A percentile compares a stretch with the other conserved stretches of the same genome.
phyloP scores from a whole-genome alignment of 257 asterid species.

The Fraxinus pennsylvanica region DNA sequence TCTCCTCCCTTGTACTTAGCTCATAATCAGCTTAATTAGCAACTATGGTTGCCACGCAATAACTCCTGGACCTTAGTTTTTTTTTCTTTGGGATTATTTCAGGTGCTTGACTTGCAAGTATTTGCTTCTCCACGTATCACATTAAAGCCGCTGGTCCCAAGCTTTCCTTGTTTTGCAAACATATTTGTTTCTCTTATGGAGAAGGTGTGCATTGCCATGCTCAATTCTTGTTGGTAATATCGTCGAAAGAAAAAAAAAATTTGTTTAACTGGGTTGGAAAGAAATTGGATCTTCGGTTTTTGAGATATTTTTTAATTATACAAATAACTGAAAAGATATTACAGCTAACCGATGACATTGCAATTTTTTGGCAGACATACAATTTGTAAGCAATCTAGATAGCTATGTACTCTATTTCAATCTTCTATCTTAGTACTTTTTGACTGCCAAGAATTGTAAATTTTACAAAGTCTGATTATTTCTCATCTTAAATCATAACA shows the following conservation, averaged over 20 bases:
- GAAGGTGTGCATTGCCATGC: conserved; percentile 51
- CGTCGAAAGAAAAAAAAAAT: not conserved
- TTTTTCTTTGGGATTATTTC: conserved; percentile 27
- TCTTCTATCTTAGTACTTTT: too few relatives aligned
- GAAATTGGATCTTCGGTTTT: not conserved
- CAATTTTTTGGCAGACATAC: too few relatives aligned
- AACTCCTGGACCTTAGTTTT: conserved; percentile 3
- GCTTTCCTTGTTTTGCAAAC: conserved; percentile 48
- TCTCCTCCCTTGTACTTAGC: not conserved
- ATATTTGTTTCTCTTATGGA: conserved; percentile 90
- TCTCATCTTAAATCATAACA: conserved; percentile 2
- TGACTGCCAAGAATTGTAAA: too few relatives aligned
- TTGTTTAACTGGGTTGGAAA: not conserved
- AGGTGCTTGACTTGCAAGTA: conserved; percentile 74
- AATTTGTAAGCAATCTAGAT: too few relatives aligned
- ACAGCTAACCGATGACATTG: not conserved
- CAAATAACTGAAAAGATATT: not conserved
- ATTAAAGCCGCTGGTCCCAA: too few relatives aligned
- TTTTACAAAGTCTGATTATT: conserved; percentile 11
- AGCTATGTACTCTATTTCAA: too few relatives aligned
- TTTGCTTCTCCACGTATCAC: conserved; percentile 28
- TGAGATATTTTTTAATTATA: not conserved
- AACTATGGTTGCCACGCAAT: not conserved
- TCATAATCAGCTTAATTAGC: not conserved
- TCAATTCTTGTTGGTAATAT: conserved; percentile 9